Conservation (phyloP, 2,329 filamentous ascomycete genomes). For the Mycosphaerelloides madeirae region DNA sequence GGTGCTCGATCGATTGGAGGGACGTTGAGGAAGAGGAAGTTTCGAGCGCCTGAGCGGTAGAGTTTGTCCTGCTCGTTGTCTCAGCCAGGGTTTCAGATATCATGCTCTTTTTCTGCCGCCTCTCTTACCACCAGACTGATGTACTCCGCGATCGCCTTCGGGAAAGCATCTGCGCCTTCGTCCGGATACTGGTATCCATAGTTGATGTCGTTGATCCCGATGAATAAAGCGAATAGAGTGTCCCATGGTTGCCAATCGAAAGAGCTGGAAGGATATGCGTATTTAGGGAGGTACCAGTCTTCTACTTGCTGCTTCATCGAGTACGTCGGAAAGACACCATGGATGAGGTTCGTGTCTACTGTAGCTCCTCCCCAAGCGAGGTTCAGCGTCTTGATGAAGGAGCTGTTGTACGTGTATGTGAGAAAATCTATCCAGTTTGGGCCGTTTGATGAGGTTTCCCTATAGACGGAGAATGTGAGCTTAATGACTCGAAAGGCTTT, state of each 20-base stretch:
- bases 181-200: slow-evolving; percentile 44
- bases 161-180: slow-evolving; percentile 26
- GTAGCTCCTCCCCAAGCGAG: slow-evolving; percentile 47
- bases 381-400: slow-evolving; percentile 49
- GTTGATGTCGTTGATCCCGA: slow-evolving; percentile 55
- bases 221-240: slow-evolving; percentile 35
- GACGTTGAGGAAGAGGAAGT: slow-evolving; percentile 48
- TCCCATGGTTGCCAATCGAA: slow-evolving; percentile 42
- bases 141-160: slow-evolving; percentile 37
- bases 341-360: slow-evolving; percentile 44
- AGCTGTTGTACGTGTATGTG: slow-evolving; percentile 43
- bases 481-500: neutral
- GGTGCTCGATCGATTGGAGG: slow-evolving; percentile 44
- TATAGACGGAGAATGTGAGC: neutral
- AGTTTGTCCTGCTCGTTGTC: slow-evolving; percentile 29
- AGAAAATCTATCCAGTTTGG: slow-evolving; percentile 55
- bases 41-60: slow-evolving; percentile 44
- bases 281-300: slow-evolving; percentile 40
- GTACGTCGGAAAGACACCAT: slow-evolving; percentile 46
- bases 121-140: slow-evolving; percentile 26
- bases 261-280: slow-evolving; percentile 12
- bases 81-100: too few species aligned
- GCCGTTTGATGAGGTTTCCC: slow-evolving; percentile 32
- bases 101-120: too few species aligned
- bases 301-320: slow-evolving; percentile 51